Evolutionary conservation across 177 flowering plant genomes (phyloP).

Genomic region (Vitis hybrid): DNA sequence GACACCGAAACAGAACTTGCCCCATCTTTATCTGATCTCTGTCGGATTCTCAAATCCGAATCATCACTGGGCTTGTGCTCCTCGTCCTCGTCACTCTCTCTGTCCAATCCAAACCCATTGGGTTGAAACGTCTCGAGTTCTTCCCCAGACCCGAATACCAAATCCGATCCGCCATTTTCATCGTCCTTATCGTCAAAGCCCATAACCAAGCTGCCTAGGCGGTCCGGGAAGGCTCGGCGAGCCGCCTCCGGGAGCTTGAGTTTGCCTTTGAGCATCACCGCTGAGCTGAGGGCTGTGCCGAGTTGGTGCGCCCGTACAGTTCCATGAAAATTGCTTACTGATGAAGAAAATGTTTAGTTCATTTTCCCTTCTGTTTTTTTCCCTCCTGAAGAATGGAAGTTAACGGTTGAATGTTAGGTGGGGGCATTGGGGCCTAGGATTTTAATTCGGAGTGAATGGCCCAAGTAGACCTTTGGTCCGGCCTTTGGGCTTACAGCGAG

Average conservation of each 20-base stretch:
- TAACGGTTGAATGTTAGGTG: constrained; percentile 25
- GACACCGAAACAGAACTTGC: constrained; percentile 16
- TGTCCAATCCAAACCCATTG: constrained; percentile 26
- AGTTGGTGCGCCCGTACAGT: background rate
- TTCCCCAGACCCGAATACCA: constrained; percentile 38
- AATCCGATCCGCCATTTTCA: constrained; percentile 15
- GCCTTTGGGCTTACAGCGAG: no score
- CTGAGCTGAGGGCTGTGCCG: background rate
- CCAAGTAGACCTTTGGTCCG: no score
- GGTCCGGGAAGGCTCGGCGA: constrained; percentile 33
- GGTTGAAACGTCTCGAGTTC: constrained; percentile 49
- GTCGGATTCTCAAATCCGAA: constrained; percentile 13
- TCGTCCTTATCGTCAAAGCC: constrained; percentile 26
- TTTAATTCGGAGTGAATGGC: no score
- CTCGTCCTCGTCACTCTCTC: constrained; percentile 8
- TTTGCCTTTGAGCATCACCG: constrained; percentile 37
- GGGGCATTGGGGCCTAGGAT: no score
- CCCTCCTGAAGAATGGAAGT: constrained; percentile 21
- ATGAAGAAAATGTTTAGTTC: constrained; percentile 2
- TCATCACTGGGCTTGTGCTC: constrained; percentile 9
- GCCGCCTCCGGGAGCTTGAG: constrained; percentile 38
- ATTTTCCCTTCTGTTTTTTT: background rate
- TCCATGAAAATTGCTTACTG: constrained; percentile 10
- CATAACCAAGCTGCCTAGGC: constrained; percentile 32
- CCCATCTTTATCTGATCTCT: constrained; percentile 20